Percentiles rank a stretch among this genome's conserved stretches.
Evolutionary conservation across 2,329 filamentous ascomycete species (phyloP).

Genomic region (Hypoxylon sp.): DNA sequence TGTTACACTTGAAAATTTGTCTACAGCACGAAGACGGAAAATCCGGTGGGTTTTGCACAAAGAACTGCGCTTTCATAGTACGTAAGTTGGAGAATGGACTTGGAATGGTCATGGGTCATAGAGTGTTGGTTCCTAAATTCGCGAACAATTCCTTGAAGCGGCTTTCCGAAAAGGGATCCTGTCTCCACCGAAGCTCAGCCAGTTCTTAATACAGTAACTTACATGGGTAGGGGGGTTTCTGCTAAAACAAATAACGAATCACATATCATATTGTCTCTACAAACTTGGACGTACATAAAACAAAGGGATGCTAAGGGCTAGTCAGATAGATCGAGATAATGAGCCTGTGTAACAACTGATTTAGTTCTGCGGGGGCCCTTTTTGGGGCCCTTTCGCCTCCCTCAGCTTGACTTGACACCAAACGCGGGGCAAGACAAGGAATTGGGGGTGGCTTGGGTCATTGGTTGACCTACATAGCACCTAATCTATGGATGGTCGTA

Average conservation of each 20-base stretch:
- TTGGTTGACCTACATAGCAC: no score
- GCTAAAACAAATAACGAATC: constrained; percentile 1
- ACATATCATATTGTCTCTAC: not conserved
- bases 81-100: constrained; percentile 8
- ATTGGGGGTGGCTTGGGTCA: constrained; percentile 4
- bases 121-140: constrained; percentile 6
- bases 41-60: constrained; percentile 1
- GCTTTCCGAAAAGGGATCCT: not conserved
- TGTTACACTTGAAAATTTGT: constrained; percentile 5
- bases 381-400: not conserved
- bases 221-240: not conserved
- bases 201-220: not conserved
- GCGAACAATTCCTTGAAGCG: not conserved
- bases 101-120: constrained; percentile 5
- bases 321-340: not conserved
- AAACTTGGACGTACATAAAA: not conserved
- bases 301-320: not conserved
- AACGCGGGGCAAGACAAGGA: not conserved
- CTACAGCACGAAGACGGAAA: constrained; percentile 3
- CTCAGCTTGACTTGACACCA: not conserved
- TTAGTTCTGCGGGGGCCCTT: not conserved
- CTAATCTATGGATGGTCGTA: not conserved
- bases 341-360: not conserved
- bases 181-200: not conserved
- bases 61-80: constrained; percentile 5